These are phyloP conservation scores for Hansfordia pulvinata DNA, from an alignment of 2,329 filamentous ascomycete species.

Conservation along the genomic window DNA sequence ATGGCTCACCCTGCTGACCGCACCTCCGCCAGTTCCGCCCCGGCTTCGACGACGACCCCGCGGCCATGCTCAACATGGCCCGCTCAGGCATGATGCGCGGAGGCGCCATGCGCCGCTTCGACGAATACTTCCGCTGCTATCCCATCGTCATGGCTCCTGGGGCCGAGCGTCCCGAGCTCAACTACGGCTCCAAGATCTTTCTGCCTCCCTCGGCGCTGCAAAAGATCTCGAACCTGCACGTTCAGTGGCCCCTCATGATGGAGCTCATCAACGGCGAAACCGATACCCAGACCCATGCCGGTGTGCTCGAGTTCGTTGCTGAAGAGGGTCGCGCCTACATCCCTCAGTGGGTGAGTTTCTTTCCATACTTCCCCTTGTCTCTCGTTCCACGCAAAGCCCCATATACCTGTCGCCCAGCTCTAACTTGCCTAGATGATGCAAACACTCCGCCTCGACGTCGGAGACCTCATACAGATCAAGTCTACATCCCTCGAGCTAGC, in stretches of 20 bases:
- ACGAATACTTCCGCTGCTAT: slow-evolving; percentile 98
- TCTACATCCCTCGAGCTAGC: slow-evolving; percentile 86
- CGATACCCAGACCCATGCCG: slow-evolving; percentile 73
- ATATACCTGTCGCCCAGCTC: slow-evolving; percentile 9
- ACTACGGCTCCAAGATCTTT: slow-evolving; percentile 96
- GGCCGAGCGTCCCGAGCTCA: slow-evolving; percentile 75
- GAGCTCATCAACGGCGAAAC: slow-evolving; percentile 84
- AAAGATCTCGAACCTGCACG: slow-evolving; percentile 90
- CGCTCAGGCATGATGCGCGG: slow-evolving; percentile 27
- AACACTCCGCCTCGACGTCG: slow-evolving; percentile 76
- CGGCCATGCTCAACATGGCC: slow-evolving; percentile 34
- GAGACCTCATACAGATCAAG: slow-evolving; percentile 89
- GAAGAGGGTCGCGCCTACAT: slow-evolving; percentile 95
- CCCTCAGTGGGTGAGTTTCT: slow-evolving; percentile 67
- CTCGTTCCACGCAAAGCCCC: not conserved
- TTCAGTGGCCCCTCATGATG: slow-evolving; percentile 94
- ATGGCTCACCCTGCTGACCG: slow-evolving; percentile 1
- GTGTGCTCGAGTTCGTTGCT: slow-evolving; percentile 93
- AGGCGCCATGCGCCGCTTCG: slow-evolving; percentile 62
- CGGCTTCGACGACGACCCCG: slow-evolving; percentile 28
- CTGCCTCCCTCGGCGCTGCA: slow-evolving; percentile 92
- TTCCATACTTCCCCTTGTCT: not conserved
- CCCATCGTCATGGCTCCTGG: slow-evolving; percentile 90
- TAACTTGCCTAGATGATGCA: slow-evolving; percentile 64
- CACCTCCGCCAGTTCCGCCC: slow-evolving; percentile 17